Percentiles rank a stretch among this genome's conserved stretches.
These are phyloP conservation scores for Aspergillus conjunctus DNA, from an alignment of 495 filamentous ascomycete species.

Conservation along the genomic window DNA sequence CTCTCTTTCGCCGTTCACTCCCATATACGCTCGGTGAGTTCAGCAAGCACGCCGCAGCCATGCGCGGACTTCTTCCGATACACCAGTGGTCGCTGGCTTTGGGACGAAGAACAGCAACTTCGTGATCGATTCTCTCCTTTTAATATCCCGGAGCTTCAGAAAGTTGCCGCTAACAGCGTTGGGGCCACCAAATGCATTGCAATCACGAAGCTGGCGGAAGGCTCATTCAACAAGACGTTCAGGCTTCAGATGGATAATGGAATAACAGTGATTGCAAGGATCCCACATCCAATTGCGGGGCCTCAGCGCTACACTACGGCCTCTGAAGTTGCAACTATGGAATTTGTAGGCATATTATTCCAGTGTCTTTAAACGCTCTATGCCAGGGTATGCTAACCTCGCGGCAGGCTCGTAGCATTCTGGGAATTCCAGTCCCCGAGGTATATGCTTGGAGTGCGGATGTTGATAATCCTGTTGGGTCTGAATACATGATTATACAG, in stretches of 20 bases:
- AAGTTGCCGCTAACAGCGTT: slow-evolving; percentile 21
- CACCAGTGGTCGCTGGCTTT: slow-evolving; percentile 37
- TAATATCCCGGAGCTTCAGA: slow-evolving; percentile 31
- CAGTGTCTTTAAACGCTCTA: neutral
- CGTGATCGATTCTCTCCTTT: slow-evolving; percentile 28
- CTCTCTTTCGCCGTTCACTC: too few relatives aligned
- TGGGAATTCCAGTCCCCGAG: slow-evolving; percentile 36
- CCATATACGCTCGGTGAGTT: too few relatives aligned
- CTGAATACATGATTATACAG: slow-evolving; percentile 49
- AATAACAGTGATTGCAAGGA: slow-evolving; percentile 34
- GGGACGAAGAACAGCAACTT: slow-evolving; percentile 33
- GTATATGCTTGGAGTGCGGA: slow-evolving; percentile 42
- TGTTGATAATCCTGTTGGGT: slow-evolving; percentile 33
- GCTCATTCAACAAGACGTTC: slow-evolving; percentile 45
- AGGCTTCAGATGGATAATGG: slow-evolving; percentile 39
- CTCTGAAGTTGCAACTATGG: slow-evolving; percentile 45
- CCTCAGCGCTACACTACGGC: slow-evolving; percentile 30
- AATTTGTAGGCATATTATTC: slow-evolving; percentile 29
- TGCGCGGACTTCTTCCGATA: slow-evolving; percentile 31
- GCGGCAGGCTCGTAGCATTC: slow-evolving; percentile 21
- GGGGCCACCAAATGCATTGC: slow-evolving; percentile 19
- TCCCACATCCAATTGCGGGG: slow-evolving; percentile 39
- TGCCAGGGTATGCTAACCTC: slow-evolving; percentile 17
- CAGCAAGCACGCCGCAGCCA: neutral
- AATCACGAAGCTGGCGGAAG: slow-evolving; percentile 39